Evolutionary conservation across 768 basidiomycete genomes (phyloP).

Genomic region (Chalciporus chontae): DNA sequence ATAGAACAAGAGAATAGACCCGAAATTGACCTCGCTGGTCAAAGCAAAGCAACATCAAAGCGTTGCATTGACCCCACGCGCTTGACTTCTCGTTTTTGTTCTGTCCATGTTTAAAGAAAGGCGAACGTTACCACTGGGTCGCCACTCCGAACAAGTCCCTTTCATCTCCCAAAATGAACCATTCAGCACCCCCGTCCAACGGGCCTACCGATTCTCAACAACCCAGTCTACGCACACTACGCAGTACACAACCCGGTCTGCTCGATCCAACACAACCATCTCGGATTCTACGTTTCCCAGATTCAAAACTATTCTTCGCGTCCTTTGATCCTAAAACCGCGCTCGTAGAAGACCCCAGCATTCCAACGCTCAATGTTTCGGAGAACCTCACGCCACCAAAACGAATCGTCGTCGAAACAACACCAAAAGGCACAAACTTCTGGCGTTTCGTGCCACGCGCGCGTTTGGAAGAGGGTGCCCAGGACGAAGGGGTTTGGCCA

Average conservation of each 20-base stretch:
- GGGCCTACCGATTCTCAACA: conserved; percentile 5
- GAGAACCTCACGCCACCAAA: conserved; percentile 55
- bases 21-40: not conserved
- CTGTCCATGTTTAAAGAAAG: not conserved
- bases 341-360: conserved; percentile 36
- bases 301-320: conserved; percentile 67
- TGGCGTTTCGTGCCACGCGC: conserved; percentile 83
- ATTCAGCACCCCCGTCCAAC: conserved; percentile 3
- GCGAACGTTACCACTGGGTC: not conserved
- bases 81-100: conserved; percentile 1
- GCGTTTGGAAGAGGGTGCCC: conserved; percentile 49
- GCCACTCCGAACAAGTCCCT: not conserved
- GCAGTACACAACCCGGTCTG: conserved; percentile 56
- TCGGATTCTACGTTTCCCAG: conserved; percentile 57
- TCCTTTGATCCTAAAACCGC: conserved; percentile 71
- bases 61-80: not conserved
- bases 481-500: conserved; percentile 71
- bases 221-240: conserved; percentile 14
- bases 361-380: conserved; percentile 41
- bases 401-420: conserved; percentile 71
- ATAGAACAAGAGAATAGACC: not conserved
- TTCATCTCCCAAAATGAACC: conserved; percentile 9
- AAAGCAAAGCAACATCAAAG: not conserved
- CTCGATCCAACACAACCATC: conserved; percentile 60
- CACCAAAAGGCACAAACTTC: conserved; percentile 48